A percentile compares a stretch with the other conserved stretches of the same genome.
phyloP scores from a whole-genome alignment of 805 yeast genomes.

The Pichia eremophila region DNA sequence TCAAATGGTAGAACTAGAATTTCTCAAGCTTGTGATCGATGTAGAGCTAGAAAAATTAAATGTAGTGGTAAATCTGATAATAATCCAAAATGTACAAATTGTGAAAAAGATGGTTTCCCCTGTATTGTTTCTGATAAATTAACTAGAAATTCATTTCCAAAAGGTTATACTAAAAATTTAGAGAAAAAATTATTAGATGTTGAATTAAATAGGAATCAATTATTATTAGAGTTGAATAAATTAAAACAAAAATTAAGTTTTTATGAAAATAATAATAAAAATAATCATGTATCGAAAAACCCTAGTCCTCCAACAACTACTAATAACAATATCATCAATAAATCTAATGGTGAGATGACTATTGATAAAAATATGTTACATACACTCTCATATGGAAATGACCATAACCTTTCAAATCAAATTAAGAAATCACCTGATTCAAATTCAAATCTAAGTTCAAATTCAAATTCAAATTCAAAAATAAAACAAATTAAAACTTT shows the following conservation, averaged over 20 bases:
- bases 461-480: background rate
- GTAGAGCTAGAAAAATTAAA: conserved; percentile 65
- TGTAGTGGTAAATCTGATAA: conserved; percentile 54
- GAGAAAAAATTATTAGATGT: conserved; percentile 53
- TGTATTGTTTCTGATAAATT: conserved; percentile 68
- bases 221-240: conserved; percentile 28
- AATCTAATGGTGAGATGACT: background rate
- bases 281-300: background rate
- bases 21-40: conserved; percentile 76
- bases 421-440: background rate
- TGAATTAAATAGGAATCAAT: conserved; percentile 43
- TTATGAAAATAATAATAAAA: background rate
- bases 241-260: conserved; percentile 13
- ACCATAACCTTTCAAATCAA: background rate
- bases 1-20: conserved; percentile 37
- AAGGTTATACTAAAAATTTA: conserved; percentile 69
- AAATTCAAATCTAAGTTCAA: background rate
- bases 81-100: conserved; percentile 54
- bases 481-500: background rate
- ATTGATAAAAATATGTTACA: background rate
- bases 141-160: conserved; percentile 70
- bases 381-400: background rate
- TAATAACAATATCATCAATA: background rate
- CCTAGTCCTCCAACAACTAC: background rate
- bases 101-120: conserved; percentile 52